phyloP scores from a whole-genome alignment of 192 early-diverging fungal genomes.

The Backusella tuberculispora region DNA sequence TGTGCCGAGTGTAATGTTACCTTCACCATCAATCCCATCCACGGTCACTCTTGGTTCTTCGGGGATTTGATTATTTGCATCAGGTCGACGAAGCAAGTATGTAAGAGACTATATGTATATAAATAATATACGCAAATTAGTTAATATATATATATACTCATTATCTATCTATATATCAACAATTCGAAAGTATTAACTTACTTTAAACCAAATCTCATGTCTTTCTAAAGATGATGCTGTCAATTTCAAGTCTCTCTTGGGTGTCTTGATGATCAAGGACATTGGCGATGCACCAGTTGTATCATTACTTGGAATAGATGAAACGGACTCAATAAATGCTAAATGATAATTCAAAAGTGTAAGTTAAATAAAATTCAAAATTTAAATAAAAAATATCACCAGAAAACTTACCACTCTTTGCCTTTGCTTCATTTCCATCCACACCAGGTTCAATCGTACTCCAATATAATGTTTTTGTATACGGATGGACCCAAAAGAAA shows the following conservation, averaged over 20 bases:
- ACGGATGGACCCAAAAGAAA: constrained; percentile 86
- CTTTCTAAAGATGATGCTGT: constrained; percentile 66
- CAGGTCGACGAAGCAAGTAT: constrained; percentile 32
- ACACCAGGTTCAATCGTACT: constrained; percentile 65
- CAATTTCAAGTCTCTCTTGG: constrained; percentile 73
- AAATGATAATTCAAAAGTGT: no score
- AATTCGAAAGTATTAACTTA: no score
- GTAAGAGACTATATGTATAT: constrained; percentile 29
- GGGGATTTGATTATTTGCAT: background rate
- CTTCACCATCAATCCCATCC: background rate
- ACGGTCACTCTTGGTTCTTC: constrained; percentile 17
- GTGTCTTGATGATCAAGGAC: constrained; percentile 71
- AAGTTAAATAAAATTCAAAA: no score
- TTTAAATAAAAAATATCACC: constrained; percentile 20
- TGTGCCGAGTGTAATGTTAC: constrained; percentile 10
- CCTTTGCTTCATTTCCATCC: constrained; percentile 47
- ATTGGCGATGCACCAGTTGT: constrained; percentile 44
- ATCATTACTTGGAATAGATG: constrained; percentile 55
- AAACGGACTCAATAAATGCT: constrained; percentile 70
- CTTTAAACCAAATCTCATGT: constrained; percentile 78
- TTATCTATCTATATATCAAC: no score
- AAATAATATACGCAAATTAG: background rate
- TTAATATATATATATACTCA: no score
- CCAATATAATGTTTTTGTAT: constrained; percentile 81
- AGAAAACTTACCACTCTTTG: constrained; percentile 53